Evolutionary conservation across 2,329 filamentous ascomycete species (phyloP), one percentile per base, ranked within the genome.

Genomic region (Drechslerella dactyloides): DNA sequence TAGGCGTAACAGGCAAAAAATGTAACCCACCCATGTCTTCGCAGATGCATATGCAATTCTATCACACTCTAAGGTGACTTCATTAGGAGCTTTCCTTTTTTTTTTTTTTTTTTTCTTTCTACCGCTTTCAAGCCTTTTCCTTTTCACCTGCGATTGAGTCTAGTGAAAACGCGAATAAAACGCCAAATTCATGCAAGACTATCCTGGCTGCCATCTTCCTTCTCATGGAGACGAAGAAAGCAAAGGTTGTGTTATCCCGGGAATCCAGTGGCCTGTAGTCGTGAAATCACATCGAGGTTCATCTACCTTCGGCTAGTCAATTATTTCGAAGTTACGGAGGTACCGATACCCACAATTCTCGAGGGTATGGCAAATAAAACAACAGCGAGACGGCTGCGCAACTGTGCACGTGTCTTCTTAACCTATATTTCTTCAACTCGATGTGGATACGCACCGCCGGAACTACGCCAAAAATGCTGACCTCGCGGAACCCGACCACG

Each of bases 401-500:
- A 3, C 15, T 19, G 17, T 21, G 19, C 19, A 48, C 44, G 44
- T 48, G 44, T 48, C 15, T 48, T 10, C 44, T 48, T 19, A 21
- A 23, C 19, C 44, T 21, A 19, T 19, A 21, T 19, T 10, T 10
- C 8, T 48, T 21, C 44, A 10, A 21, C 44, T 19, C 19, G 8
- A 15, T 15, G 17, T 44, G 19, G 44, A 48, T 48, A 21, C 19
- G 5, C 6, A 3, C 44, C 4, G 19, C 3, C 15, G 7, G 19
- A 19, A 10, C 19, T 48, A 48, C 44, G 44, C 44, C 19, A 48
- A 48, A 44, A 21, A 2, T 19, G 44, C 44, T 48, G 44, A 23
- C 8, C 44, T 48, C 19, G 44, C 44, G 44, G 44, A 23, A 10
- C n/a, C 17, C 44, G 44, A 48, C 44, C 44, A 48, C 44, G 44